Base-by-base conservation (phyloP, 805 yeast species). In the Wickerhamiella parazyma region DNA sequence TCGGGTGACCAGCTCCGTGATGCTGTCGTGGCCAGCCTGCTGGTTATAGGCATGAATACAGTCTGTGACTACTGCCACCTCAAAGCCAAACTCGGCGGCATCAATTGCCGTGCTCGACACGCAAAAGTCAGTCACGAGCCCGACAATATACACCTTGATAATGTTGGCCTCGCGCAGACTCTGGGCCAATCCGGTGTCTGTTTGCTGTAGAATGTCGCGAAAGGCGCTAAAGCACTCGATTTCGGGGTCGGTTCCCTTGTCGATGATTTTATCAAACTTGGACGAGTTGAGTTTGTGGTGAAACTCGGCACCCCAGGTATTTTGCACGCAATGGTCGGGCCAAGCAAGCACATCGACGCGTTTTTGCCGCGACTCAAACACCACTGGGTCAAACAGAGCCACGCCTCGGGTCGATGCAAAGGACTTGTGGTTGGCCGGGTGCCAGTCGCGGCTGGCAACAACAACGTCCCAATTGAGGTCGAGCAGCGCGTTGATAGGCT, bases 291-390 rank as follows among this genome's bases (percentile, higher is more conserved):
- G 66, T 48, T 65, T 72, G 0, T 59, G 50, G 4, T 83, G 81
- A 26, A 81, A 66, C 29, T 70, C 67, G 0, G 87, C 70, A 0
- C 96, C 97, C 4, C 50, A 39, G 0, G 86, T 68, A 41, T 69
- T 67, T 54, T 83, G 87, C 12, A 87, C 73, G 59, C 96, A 87
- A 57, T 87, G 97, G 44, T 73, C 87, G 0, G 97, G 96, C 96
- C 96, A 87, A 3, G 67, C 11, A 25, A 26, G 22, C 14, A 56
- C 62, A 11, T 39, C 29, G 2, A 39, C 5, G 14, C 36, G 22
- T 3, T 21, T 12, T 4, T 31, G 29, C 14, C 20, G 19, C 14
- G 22, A 7, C 4, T 11, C 12, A 11, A 39, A 19, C 8, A 24
- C 25, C 33, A 73, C 50, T 1, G 64, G 55, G 0, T 75, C 62